These are phyloP conservation scores for Eucalyptus coolabah DNA, from an alignment of 345 rosid genomes.

Conservation along the genomic window DNA sequence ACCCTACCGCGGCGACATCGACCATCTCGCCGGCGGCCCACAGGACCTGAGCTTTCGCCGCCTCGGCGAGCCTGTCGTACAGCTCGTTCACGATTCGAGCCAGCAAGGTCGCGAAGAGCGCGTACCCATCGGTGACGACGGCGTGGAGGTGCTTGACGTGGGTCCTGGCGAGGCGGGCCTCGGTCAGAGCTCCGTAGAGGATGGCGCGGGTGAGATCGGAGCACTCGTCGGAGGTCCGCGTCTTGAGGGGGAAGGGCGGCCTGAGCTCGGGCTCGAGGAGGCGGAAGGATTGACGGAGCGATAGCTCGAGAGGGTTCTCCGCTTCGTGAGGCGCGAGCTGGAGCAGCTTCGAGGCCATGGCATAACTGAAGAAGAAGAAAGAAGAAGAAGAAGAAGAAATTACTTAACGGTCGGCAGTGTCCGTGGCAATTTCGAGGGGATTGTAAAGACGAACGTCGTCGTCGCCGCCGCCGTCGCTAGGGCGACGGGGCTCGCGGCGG, in stretches of 20 bases:
- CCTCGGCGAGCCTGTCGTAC: conserved; percentile 42
- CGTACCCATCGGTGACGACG: conserved; percentile 62
- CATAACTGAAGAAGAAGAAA: not conserved
- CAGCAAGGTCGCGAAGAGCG: conserved; percentile 33
- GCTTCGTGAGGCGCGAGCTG: conserved; percentile 22
- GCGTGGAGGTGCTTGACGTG: conserved; percentile 65
- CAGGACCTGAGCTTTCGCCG: conserved; percentile 40
- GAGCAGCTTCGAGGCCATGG: conserved; percentile 36
- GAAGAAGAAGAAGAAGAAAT: not conserved
- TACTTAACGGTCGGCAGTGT: not conserved
- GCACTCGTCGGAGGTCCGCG: conserved; percentile 45
- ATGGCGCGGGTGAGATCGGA: conserved; percentile 48
- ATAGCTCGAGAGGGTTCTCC: conserved; percentile 36
- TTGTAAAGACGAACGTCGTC: not conserved
- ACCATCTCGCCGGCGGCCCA: conserved; percentile 63
- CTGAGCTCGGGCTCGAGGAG: conserved; percentile 24
- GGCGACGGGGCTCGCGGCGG: not conserved
- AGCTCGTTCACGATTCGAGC: conserved; percentile 32
- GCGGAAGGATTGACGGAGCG: conserved; percentile 51
- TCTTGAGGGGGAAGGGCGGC: conserved; percentile 49
- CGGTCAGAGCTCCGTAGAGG: conserved; percentile 43
- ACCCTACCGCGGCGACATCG: conserved; percentile 45
- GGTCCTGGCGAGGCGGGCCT: conserved; percentile 25
- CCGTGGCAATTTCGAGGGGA: not conserved
- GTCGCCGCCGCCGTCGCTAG: not conserved